phyloP scores from a whole-genome alignment of 352 stramenopile species.

The Pythium phragmiticola region DNA sequence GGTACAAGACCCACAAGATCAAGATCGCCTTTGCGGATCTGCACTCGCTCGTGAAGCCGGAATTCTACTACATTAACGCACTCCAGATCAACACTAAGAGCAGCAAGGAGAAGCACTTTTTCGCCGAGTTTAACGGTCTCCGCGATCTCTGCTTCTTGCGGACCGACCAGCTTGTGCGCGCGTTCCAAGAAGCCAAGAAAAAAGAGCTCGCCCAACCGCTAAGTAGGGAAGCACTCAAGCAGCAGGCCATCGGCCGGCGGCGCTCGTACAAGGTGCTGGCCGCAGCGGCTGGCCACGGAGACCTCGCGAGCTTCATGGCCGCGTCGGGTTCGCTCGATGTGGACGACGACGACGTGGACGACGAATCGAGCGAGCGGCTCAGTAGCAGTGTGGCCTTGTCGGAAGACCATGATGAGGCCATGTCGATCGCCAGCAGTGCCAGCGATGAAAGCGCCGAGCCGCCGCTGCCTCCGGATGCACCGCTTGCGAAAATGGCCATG shows the following conservation, averaged over 20 bases:
- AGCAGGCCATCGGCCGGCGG: constrained; percentile 53
- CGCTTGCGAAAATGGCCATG: constrained; percentile 59
- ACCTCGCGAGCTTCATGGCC: too few species aligned
- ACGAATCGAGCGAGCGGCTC: constrained; percentile 23
- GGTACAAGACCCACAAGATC: constrained; percentile 45
- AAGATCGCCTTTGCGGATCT: constrained; percentile 65
- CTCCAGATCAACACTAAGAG: constrained; percentile 67
- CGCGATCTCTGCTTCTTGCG: constrained; percentile 71
- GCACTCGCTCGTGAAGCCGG: constrained; percentile 66
- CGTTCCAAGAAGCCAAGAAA: constrained; percentile 53
- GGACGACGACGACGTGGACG: constrained; percentile 32
- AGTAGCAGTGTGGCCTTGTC: constrained; percentile 19
- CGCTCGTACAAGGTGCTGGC: constrained; percentile 54
- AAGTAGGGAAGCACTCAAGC: constrained; percentile 31
- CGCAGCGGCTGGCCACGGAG: too few species aligned
- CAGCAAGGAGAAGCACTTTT: constrained; percentile 60
- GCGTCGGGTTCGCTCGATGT: constrained; percentile 40
- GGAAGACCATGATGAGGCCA: constrained; percentile 39
- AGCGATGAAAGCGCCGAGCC: constrained; percentile 40
- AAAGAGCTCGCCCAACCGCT: constrained; percentile 15
- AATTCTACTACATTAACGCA: constrained; percentile 86
- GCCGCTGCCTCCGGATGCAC: constrained; percentile 44
- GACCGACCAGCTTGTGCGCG: constrained; percentile 68
- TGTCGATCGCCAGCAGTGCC: constrained; percentile 34
- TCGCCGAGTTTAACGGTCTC: constrained; percentile 78